Evolutionary conservation across 148 eudicot species (phyloP).

Genomic region (Pouteria glomerata): DNA sequence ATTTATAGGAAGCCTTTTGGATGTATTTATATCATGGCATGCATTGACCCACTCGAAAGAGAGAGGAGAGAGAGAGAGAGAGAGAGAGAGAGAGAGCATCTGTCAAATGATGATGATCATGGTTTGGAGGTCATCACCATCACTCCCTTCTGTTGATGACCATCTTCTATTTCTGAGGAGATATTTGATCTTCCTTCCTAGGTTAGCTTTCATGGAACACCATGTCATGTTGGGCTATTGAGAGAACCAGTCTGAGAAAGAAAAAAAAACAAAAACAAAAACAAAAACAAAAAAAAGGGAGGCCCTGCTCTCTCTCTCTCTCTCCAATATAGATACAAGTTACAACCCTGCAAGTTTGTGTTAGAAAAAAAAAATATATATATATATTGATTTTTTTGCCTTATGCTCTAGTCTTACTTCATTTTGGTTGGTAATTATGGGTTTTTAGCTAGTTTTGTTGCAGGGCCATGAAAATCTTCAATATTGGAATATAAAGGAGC

Average conservation of each 20-base stretch:
- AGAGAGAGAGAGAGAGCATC: not conserved
- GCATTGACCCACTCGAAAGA: constrained; percentile 24
- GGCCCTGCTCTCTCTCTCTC: not conserved
- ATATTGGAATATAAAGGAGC: not conserved
- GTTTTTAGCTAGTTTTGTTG: not conserved
- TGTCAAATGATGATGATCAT: constrained; percentile 5
- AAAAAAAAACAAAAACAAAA: no score
- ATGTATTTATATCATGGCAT: constrained; percentile 22
- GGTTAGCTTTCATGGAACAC: constrained; percentile 25
- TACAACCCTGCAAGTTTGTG: no score
- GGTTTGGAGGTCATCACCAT: constrained; percentile 20
- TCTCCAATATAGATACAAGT: not conserved
- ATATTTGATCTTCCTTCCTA: constrained; percentile 20
- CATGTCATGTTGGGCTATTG: constrained; percentile 26
- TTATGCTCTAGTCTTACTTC: no score
- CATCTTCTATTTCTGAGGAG: constrained; percentile 19
- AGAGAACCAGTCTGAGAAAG: not conserved
- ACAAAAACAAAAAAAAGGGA: no score
- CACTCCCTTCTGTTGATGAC: not conserved
- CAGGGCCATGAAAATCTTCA: not conserved
- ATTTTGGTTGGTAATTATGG: no score
- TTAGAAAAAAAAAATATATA: no score
- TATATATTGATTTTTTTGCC: no score
- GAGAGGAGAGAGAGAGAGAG: constrained; percentile 8
- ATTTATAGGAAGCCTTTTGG: constrained; percentile 34